Base-by-base conservation (phyloP, 257 asterid species). In the Thymus quinquecostatus region DNA sequence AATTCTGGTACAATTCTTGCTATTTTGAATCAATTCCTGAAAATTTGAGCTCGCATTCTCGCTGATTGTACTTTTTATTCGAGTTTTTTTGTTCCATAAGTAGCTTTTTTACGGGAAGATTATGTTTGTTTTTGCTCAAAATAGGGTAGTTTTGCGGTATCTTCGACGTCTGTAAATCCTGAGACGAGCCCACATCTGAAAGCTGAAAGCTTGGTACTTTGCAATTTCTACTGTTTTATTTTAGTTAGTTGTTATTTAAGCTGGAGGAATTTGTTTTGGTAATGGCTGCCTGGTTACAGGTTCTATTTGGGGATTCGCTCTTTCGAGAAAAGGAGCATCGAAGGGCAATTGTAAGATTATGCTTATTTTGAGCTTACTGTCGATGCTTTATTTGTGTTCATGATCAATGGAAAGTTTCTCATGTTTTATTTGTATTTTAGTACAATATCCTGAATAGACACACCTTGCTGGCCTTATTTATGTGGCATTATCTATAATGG, bases 71-170 rank as follows among this genome's bases (percentile, higher is more conserved):
- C 49, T 11, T 10, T 40, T 54, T 21, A 1, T 58, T 74, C 32
- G 34, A 27, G 68, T 49, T 27, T 55, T 73, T 30, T 43, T 43
- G 5, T 50, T 27, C n/a, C 3, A 32, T 40, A 48, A 34, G 56
- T 38, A 47, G 66, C 61, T 7, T 71, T 21, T 56, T 58, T 45
- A 2, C 41, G 29, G 14, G 54, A 53, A 60, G 36, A n/a, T 53
- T 44, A 66, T 54, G 6, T 61, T 43, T 51, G 8, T 66, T 70
- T 60, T 77, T 68, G 63, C 67, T 27, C 78, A 21, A 60, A 67
- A 5, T 75, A 94, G 99, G 98, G 98, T 12, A 85, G 87, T 69
- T 94, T 94, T 86, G 95, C 95, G 77, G 90, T 89, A 73, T 86
- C 99, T 1, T 94, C 97, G 1, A 71, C 88, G 57, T 82, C 94